These are phyloP conservation scores for Monosporozyma aerobia DNA, from an alignment of 805 yeast genomes.

Conservation along the genomic window DNA sequence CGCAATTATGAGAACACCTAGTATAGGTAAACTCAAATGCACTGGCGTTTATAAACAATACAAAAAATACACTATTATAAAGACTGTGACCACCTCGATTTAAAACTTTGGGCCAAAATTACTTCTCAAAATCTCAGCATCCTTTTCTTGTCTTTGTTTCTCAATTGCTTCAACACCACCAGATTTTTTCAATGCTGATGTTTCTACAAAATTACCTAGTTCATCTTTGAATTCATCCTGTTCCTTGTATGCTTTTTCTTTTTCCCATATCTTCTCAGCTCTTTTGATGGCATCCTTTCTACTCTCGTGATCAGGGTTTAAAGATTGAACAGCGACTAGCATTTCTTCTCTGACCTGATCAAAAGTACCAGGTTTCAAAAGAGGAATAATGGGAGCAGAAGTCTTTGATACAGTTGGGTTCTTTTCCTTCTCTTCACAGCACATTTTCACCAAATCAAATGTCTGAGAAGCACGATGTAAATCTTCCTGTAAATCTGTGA, in stretches of 20 bases:
- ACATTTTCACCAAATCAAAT: slow-evolving; percentile 67
- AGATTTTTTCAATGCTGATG: slow-evolving; percentile 61
- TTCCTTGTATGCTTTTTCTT: slow-evolving; percentile 50
- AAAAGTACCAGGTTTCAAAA: slow-evolving; percentile 56
- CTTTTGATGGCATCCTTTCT: slow-evolving; percentile 81
- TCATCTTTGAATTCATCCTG: slow-evolving; percentile 74
- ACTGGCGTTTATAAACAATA: slow-evolving; percentile 20
- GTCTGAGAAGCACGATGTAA: slow-evolving; percentile 73
- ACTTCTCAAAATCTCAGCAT: slow-evolving; percentile 58
- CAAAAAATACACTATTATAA: slow-evolving; percentile 7
- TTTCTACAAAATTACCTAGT: slow-evolving; percentile 75
- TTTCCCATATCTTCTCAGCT: slow-evolving; percentile 73
- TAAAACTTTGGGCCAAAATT: slow-evolving; percentile 26
- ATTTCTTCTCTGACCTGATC: slow-evolving; percentile 66
- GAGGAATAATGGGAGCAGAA: slow-evolving; percentile 31
- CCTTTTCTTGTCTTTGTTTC: slow-evolving; percentile 53
- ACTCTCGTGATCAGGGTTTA: slow-evolving; percentile 75
- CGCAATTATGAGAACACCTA: background rate
- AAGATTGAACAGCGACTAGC: slow-evolving; percentile 64
- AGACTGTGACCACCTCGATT: background rate
- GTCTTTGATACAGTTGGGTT: slow-evolving; percentile 36
- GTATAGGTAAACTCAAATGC: background rate
- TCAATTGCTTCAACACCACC: slow-evolving; percentile 91
- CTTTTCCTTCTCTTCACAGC: slow-evolving; percentile 69
- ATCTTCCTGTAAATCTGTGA: slow-evolving; percentile 73